These are phyloP conservation scores for Cyberlindnera petersonii DNA, from an alignment of 805 yeast genomes.

Conservation along the genomic window DNA sequence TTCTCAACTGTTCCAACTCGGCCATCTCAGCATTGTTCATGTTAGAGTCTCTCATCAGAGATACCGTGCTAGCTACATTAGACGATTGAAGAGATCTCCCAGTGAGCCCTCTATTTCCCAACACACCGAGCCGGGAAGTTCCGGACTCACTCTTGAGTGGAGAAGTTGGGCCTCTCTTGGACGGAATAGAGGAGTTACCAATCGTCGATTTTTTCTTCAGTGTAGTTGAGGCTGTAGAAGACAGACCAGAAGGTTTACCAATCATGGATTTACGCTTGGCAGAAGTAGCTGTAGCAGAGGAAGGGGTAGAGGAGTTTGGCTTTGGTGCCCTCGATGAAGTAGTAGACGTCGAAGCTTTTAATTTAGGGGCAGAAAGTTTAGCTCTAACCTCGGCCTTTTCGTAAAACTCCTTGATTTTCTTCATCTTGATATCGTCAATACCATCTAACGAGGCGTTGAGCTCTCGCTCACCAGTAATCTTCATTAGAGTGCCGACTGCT, in stretches of 20 bases:
- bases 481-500: conserved; percentile 76
- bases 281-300: conserved; percentile 3
- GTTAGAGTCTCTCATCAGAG: conserved; percentile 1
- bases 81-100: conserved; percentile 39
- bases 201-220: conserved; percentile 11
- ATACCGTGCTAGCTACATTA: conserved; percentile 9
- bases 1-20: conserved; percentile 48
- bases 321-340: conserved; percentile 19
- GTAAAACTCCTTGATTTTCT: conserved; percentile 58
- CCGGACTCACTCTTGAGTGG: conserved; percentile 48
- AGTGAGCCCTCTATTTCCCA: conserved; percentile 33
- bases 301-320: conserved; percentile 8
- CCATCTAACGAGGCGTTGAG: conserved; percentile 55
- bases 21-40: conserved; percentile 27
- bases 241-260: conserved; percentile 13
- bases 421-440: conserved; percentile 73
- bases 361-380: conserved; percentile 27
- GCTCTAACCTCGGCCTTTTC: conserved; percentile 54
- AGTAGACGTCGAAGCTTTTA: conserved; percentile 20
- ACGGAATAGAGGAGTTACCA: conserved; percentile 43
- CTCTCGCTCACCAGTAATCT: conserved; percentile 72
- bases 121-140: conserved; percentile 25
- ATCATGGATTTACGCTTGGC: conserved; percentile 13
- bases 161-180: conserved; percentile 67
- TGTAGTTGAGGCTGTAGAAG: conserved; percentile 12